phyloP scores from a whole-genome alignment of 352 stramenopile species.

The Globisporangium abappressorium region DNA sequence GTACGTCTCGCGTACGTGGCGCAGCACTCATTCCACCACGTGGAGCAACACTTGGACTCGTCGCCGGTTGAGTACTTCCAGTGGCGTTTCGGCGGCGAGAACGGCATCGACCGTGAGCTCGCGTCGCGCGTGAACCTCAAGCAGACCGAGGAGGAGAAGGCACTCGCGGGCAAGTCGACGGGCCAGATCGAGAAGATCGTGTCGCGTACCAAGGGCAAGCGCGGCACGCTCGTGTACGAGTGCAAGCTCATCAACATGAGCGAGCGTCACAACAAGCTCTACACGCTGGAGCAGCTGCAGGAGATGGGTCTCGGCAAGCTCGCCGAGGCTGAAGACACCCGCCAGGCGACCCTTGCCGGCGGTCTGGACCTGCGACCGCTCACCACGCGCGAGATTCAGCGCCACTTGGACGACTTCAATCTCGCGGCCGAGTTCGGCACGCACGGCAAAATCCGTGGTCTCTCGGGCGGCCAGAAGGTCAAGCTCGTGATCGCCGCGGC shows the following conservation, averaged over 20 bases:
- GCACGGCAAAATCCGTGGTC: conserved; percentile 73
- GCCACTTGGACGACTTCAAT: conserved; percentile 73
- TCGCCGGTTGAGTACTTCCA: no score
- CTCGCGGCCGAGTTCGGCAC: conserved; percentile 73
- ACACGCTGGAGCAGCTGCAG: conserved; percentile 64
- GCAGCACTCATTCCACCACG: no score
- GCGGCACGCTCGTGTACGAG: conserved; percentile 84
- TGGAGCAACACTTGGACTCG: no score
- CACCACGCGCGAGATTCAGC: conserved; percentile 7
- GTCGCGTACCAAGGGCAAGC: conserved; percentile 73
- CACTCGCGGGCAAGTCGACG: conserved; percentile 87
- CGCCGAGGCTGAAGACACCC: conserved; percentile 37
- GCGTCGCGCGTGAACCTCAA: no score
- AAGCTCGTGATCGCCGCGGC: conserved; percentile 76
- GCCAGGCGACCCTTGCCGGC: no score
- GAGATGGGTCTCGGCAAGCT: conserved; percentile 67
- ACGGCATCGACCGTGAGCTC: no score
- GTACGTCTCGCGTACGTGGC: no score
- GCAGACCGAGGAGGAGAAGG: conserved; percentile 91
- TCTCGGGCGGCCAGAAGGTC: conserved; percentile 81
- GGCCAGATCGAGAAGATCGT: conserved; percentile 95
- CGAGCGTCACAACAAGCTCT: conserved; percentile 20
- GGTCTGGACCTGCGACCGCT: no score
- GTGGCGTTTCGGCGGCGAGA: no score
- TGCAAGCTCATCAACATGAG: conserved; percentile 83